Conservation (phyloP, 305 asterid species). For the Plantago rigida region DNA sequence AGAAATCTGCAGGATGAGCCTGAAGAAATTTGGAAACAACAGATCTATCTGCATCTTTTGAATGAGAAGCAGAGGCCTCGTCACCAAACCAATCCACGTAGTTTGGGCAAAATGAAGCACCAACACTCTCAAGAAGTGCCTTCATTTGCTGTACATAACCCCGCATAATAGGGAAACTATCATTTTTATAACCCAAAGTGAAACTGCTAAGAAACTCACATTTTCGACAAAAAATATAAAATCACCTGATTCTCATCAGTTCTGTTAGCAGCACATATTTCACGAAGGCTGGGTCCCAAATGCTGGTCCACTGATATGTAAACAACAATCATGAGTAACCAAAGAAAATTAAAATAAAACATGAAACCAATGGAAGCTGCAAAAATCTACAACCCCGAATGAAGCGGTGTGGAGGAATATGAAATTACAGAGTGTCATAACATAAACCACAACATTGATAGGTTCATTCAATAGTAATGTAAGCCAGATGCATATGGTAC, state of each 20-base stretch:
- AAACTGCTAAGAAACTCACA: slow-evolving; percentile 9
- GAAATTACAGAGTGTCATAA: background rate
- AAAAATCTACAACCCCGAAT: slow-evolving; percentile 3
- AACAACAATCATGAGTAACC: slow-evolving; percentile 13
- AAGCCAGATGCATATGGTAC: no score
- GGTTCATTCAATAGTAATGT: background rate
- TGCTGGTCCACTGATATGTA: slow-evolving; percentile 44
- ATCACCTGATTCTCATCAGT: slow-evolving; percentile 88
- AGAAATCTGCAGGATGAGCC: slow-evolving; percentile 68
- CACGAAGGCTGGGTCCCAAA: slow-evolving; percentile 73
- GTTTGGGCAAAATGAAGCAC: slow-evolving; percentile 77
- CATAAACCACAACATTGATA: slow-evolving; percentile 17
- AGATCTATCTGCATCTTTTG: slow-evolving; percentile 70
- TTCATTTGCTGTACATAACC: slow-evolving; percentile 64
- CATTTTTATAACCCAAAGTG: slow-evolving; percentile 12
- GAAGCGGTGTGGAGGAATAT: slow-evolving; percentile 21
- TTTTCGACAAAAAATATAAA: slow-evolving; percentile 22
- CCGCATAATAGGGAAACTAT: slow-evolving; percentile 22
- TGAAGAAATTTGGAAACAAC: slow-evolving; percentile 72
- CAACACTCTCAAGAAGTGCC: slow-evolving; percentile 85
- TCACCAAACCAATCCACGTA: slow-evolving; percentile 78
- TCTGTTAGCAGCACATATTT: slow-evolving; percentile 86
- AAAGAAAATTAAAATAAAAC: slow-evolving; percentile 16
- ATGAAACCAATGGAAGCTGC: slow-evolving; percentile 14
- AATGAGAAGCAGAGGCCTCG: slow-evolving; percentile 44